Percentiles rank a stretch among this genome's conserved stretches.
These are phyloP conservation scores for Citeromyces siamensis DNA, from an alignment of 1,139 yeast genomes.

Conservation along the genomic window DNA sequence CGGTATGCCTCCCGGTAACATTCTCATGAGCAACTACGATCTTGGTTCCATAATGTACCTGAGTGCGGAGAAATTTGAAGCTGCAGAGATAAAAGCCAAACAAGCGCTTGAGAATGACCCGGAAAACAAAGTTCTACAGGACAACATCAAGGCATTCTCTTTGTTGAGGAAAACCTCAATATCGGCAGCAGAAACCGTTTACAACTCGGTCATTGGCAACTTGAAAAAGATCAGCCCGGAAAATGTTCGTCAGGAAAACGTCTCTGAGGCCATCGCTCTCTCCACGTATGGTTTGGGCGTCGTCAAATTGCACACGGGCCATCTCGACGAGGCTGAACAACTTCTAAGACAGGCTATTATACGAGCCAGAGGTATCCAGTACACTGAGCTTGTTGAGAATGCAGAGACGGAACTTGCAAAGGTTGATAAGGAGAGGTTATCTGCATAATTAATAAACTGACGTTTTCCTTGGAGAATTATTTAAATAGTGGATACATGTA, in stretches of 20 bases:
- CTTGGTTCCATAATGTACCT: conserved; percentile 61
- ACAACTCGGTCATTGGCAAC: conserved; percentile 9
- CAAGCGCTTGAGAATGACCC: conserved; percentile 5
- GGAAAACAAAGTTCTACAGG: conserved; percentile 7
- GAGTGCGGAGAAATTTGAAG: conserved; percentile 58
- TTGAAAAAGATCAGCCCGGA: conserved; percentile 12
- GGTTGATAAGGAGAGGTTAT: conserved; percentile 26
- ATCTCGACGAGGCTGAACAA: conserved; percentile 45
- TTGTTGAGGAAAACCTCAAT: conserved; percentile 7
- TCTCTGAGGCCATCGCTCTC: conserved; percentile 58
- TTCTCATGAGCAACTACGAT: conserved; percentile 56
- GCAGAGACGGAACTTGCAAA: conserved; percentile 56
- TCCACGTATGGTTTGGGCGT: conserved; percentile 85
- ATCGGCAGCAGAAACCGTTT: conserved; percentile 7
- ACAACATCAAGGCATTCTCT: conserved; percentile 7
- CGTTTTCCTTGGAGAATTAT: too few species aligned
- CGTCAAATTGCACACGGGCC: conserved; percentile 44
- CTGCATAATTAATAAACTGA: too few species aligned
- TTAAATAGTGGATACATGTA: too few species aligned
- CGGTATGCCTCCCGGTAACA: conserved; percentile 53
- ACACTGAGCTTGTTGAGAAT: conserved; percentile 47
- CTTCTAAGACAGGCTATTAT: conserved; percentile 58
- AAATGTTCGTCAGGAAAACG: conserved; percentile 7
- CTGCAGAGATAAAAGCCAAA: conserved; percentile 24
- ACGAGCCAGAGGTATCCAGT: conserved; percentile 57